Evolutionary conservation across 2,329 filamentous ascomycete species (phyloP), one percentile per base, ranked within the genome.

Genomic region (Hypoxylon sp.): DNA sequence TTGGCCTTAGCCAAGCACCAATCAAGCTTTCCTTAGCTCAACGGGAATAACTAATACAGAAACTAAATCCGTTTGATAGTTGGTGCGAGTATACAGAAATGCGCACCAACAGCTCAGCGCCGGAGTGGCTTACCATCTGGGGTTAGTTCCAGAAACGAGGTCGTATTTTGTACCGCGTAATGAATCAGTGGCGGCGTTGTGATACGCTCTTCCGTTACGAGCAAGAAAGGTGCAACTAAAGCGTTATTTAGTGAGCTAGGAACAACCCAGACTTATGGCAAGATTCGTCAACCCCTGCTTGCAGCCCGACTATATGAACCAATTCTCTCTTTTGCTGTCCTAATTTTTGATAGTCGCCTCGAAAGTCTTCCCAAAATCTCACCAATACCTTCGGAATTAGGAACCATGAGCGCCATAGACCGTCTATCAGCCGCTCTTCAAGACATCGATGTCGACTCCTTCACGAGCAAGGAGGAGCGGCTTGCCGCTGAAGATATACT

Each of bases 381-480:
- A 24, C 20, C 17, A 17, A 3, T 41, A 8, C 20, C 22, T 47
- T 52, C 20, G 20, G 41, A 28, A 41, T 47, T 13, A 28, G 4
- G 17, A 13, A 28, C 44, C 7, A 64, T 64, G 61, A 41, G 41
- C 24, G 20, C 43, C 32, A 11, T 59, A 17, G 34, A 48, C 4
- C 47, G 43, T 22, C 47, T 64, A 11, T 56, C 34, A 6, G 20
- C 56, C 17, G 34, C 24, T 39, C 56, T 64, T 10, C 19, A 72
- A 24, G 70, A 65, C 13, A 49, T 78, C 44, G 57, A 68, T 24
- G 67, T 62, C 30, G 57, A 50, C 13, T 73, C 72, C 11, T 78
- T 79, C 61, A 34, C 70, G n/a, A 73, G 62, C 37, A 75, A 78
- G 30, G 67, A 70, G 1, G 77, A 79, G 56, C 71, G 78, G 8